These are phyloP conservation scores for Aspergillus affinis DNA, from an alignment of 495 filamentous ascomycete genomes.

Conservation along the genomic window DNA sequence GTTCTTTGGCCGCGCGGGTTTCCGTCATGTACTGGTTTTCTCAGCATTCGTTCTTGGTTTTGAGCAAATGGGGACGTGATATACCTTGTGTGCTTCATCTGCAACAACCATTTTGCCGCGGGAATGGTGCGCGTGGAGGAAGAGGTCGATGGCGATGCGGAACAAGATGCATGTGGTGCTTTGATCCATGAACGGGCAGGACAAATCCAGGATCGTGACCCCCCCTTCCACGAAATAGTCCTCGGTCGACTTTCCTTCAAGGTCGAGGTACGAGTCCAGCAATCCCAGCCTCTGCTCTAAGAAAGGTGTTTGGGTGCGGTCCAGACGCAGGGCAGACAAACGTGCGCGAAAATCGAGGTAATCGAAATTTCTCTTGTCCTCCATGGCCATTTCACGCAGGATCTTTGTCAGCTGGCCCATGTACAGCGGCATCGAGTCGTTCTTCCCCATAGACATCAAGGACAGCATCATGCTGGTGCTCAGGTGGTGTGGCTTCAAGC, in stretches of 20 bases:
- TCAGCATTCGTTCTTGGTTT: not conserved
- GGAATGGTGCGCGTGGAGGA: conserved; percentile 50
- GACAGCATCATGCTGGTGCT: conserved; percentile 64
- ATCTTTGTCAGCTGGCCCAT: conserved; percentile 47
- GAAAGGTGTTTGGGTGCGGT: conserved; percentile 30
- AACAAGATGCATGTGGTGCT: conserved; percentile 65
- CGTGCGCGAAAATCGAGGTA: conserved; percentile 41
- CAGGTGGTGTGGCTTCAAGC: conserved; percentile 56
- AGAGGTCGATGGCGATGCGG: conserved; percentile 62
- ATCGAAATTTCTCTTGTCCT: conserved; percentile 45
- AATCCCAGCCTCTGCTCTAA: conserved; percentile 41
- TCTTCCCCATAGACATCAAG: conserved; percentile 54
- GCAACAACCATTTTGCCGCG: conserved; percentile 53
- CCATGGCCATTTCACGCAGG: conserved; percentile 60
- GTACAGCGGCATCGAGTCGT: conserved; percentile 48
- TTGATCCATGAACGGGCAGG: conserved; percentile 66
- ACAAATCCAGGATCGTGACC: conserved; percentile 72
- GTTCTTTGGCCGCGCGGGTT: conserved; percentile 31
- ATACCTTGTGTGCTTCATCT: conserved; percentile 61
- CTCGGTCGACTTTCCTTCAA: conserved; percentile 4
- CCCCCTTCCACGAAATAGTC: conserved; percentile 44
- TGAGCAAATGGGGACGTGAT: conserved; percentile 2
- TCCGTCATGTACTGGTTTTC: conserved; percentile 49
- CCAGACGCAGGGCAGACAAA: conserved; percentile 20
- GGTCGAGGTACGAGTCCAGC: conserved; percentile 45